A percentile compares a stretch with the other conserved stretches of the same genome.
Conservation (phyloP, 2,329 filamentous ascomycete genomes). For the Aspergillus novofumigatus region DNA sequence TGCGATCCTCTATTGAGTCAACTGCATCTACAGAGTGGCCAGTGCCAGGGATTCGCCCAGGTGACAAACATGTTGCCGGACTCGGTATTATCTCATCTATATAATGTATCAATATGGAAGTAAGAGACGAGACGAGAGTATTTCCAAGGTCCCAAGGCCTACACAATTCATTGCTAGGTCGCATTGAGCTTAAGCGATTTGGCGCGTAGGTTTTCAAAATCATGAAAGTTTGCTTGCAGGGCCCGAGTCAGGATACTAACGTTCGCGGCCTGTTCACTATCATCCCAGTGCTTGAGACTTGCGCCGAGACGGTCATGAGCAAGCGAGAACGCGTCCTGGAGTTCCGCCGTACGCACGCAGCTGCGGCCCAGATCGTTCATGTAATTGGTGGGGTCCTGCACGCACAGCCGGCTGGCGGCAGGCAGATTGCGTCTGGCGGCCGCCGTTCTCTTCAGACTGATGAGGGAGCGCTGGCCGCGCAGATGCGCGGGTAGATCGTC, state of each 20-base stretch:
- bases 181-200: slow-evolving; percentile 1
- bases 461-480: slow-evolving; percentile 39
- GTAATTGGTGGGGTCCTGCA: slow-evolving; percentile 58
- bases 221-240: slow-evolving; percentile 30
- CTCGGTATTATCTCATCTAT: background rate
- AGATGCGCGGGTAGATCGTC: slow-evolving; percentile 21
- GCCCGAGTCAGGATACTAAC: slow-evolving; percentile 22
- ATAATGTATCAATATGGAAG: background rate
- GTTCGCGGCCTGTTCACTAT: background rate
- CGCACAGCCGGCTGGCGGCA: slow-evolving; percentile 42
- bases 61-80: background rate
- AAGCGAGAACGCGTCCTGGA: slow-evolving; percentile 42
- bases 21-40: background rate
- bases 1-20: background rate
- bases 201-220: slow-evolving; percentile 16
- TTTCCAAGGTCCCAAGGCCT: background rate
- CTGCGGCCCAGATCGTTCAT: slow-evolving; percentile 55
- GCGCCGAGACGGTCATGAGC: slow-evolving; percentile 24
- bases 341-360: slow-evolving; percentile 46
- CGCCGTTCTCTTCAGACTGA: slow-evolving; percentile 30
- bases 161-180: background rate
- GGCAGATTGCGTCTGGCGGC: slow-evolving; percentile 26
- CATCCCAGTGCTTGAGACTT: slow-evolving; percentile 24
- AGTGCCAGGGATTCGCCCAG: background rate
- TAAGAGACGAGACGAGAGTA: slow-evolving; percentile 9